Base-by-base conservation (phyloP, 148 eudicot species). In the Salicornia ramosissima region DNA sequence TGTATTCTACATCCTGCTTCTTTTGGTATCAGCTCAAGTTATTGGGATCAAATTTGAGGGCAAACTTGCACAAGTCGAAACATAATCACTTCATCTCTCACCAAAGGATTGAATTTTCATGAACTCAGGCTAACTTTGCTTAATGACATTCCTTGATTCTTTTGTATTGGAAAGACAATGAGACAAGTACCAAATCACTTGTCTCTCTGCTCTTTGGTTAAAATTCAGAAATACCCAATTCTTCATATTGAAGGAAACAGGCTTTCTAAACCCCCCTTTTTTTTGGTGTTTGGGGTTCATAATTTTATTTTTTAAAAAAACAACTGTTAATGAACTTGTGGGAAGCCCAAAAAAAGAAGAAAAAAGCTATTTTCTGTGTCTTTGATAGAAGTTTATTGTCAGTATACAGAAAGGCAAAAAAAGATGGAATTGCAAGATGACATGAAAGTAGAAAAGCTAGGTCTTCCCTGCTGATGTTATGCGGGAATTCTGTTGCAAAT, bases 81-180 rank as follows among this genome's bases (percentile, higher is more conserved):
- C n/a, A 70, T 53, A 46, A 39, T 34, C 61, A 21, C 34, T 28
- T 60, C 8, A 43, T 50, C 46, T 60, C 31, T 22, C 25, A 9
- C 14, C 21, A 47, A 54, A 56, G 34, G 66, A 33, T 43, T 31
- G 16, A 30, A 58, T 58, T 31, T 43, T 58, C 19, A 33, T 57
- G 40, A 58, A 68, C 58, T 24, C 39, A 2, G 16, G 63, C 77
- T 78, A 73, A 68, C 69, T 61, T 68, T 63, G 67, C 59, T 69
- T 54, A 30, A 66, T 71, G 63, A 78, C 61, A 69, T 74, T 46
- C 71, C 67, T 73, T 63, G 74, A 78, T 78, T 78, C 81, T 78
- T 78, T 78, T 63, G 45, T 69, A 67, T 39, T 68, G 22, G 26
- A 63, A 46, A 26, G 65, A 66, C 73, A 36, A 36, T 29, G 77